Evolutionary conservation across 2,329 filamentous ascomycete genomes (phyloP).

Genomic region (Basipetospora chlamydospora): DNA sequence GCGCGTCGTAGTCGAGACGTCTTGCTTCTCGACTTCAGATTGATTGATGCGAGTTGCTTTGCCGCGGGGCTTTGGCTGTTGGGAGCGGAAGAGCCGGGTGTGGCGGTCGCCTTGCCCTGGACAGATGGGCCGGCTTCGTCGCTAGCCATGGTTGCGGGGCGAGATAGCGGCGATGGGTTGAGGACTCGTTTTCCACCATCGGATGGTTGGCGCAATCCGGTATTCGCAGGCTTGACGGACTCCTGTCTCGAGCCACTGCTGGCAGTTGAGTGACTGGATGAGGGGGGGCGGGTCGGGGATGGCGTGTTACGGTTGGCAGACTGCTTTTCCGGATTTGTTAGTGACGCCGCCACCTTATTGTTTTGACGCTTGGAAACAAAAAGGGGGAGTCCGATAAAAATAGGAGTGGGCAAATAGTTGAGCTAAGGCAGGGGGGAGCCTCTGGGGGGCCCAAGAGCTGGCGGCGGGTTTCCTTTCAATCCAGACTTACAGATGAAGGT

Average conservation of each 20-base stretch:
- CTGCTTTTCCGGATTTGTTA: constrained; percentile 32
- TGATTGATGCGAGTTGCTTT: constrained; percentile 75
- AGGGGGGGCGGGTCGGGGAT: constrained; percentile 37
- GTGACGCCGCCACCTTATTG: constrained; percentile 21
- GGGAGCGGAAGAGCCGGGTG: constrained; percentile 17
- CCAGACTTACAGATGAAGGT: too few species aligned
- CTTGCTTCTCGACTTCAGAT: constrained; percentile 73
- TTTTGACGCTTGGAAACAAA: too few species aligned
- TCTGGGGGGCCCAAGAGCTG: too few species aligned
- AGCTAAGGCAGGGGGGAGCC: too few species aligned
- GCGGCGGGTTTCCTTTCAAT: too few species aligned
- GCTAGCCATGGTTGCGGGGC: constrained; percentile 48
- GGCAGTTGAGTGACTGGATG: constrained; percentile 16
- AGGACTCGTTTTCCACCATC: constrained; percentile 51
- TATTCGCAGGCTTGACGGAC: constrained; percentile 38
- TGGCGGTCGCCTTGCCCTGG: constrained; percentile 11
- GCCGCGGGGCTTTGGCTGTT: constrained; percentile 52
- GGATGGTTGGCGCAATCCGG: constrained; percentile 48
- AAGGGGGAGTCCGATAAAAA: too few species aligned
- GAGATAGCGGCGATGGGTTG: constrained; percentile 61
- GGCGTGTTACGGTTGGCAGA: constrained; percentile 44
- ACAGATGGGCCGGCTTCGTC: constrained; percentile 26
- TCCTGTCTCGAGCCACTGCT: constrained; percentile 22
- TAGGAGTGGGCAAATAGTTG: too few species aligned
- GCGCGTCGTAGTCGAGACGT: constrained; percentile 74